Base-by-base conservation (phyloP, 139 green algal genomes). In the Coelastrella sp. region DNA sequence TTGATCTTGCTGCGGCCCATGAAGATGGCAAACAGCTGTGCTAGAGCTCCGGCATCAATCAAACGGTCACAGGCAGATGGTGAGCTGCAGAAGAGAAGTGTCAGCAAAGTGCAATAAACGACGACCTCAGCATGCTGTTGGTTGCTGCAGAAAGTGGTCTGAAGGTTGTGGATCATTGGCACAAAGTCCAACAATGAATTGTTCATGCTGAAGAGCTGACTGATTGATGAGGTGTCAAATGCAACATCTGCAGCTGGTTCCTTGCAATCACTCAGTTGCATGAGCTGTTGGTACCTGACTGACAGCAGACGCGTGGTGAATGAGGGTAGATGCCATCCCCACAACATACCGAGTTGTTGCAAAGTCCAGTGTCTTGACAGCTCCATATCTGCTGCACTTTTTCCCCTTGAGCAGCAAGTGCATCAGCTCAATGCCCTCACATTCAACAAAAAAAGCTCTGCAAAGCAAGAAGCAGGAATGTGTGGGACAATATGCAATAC, bases 381-480 rank as follows among this genome's bases (percentile, higher is more conserved):
- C 96, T 9, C 94, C 95, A 20, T 93, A 92, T 19, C 96, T 93
- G 8, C 92, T 95, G n/a, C 92, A 74, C n/a, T 91, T 91, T 91
- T 96, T 97, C 57, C 92, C 91, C 79, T 96, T 96, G 14, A 99
- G 92, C 78, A 99, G 96, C 24, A 99, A 93, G 60, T 97, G 91
- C 97, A 99, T 99, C 78, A 99, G 96, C 95, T 99, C 97, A 19
- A 99, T 81, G 14, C 97, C 97, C 91, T 96, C 92, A 76, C 73
- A 84, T 59, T 83, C 85, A 49, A 90, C 73, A 84, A 90, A 90
- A n/a, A 58, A 56, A 20, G 73, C 59, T 73, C 85, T 90, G 85
- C n/a, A 59, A 75, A 25, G n/a, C 59, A 79, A 68, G 63, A 78
- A 11, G 10, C 78, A 49, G 35, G 35, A 49, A 3, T 49, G 35